A percentile compares a stretch with the other conserved stretches of the same genome.
Conservation (phyloP, 768 basidiomycete genomes). For the Lentinula edodes region DNA sequence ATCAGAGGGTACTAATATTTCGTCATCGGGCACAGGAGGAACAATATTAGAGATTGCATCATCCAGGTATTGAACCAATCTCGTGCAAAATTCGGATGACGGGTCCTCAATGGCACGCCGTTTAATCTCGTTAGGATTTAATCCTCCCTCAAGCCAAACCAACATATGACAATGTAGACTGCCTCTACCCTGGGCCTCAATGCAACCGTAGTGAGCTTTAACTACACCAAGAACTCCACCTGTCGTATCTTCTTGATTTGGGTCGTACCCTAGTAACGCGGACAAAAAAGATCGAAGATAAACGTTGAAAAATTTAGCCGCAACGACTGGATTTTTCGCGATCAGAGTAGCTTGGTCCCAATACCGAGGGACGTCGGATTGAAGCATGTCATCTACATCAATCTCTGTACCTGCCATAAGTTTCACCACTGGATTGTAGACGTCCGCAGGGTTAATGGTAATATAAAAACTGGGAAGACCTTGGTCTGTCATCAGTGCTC, state of each 20-base stretch:
- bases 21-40: conserved; percentile 14
- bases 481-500: too few species aligned
- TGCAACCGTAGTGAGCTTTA: conserved; percentile 31
- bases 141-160: too few species aligned
- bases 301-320: conserved; percentile 36
- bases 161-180: too few species aligned
- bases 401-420: conserved; percentile 31
- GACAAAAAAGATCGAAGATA: conserved; percentile 31
- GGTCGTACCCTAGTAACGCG: conserved; percentile 19
- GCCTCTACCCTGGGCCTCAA: too few species aligned
- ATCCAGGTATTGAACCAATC: conserved; percentile 18
- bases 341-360: conserved; percentile 27
- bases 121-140: conserved; percentile 25
- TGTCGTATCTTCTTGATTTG: conserved; percentile 3
- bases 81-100: conserved; percentile 9
- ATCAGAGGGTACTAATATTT: neutral
- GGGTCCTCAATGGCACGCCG: conserved; percentile 9
- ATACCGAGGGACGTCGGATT: conserved; percentile 21
- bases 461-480: conserved; percentile 37
- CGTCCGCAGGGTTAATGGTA: conserved; percentile 39
- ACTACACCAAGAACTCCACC: conserved; percentile 27
- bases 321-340: conserved; percentile 33
- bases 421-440: conserved; percentile 35
- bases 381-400: conserved; percentile 24
- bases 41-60: conserved; percentile 20